Conservation (phyloP, 1,139 yeast species). For the Saccharomyces hybrid region DNA sequence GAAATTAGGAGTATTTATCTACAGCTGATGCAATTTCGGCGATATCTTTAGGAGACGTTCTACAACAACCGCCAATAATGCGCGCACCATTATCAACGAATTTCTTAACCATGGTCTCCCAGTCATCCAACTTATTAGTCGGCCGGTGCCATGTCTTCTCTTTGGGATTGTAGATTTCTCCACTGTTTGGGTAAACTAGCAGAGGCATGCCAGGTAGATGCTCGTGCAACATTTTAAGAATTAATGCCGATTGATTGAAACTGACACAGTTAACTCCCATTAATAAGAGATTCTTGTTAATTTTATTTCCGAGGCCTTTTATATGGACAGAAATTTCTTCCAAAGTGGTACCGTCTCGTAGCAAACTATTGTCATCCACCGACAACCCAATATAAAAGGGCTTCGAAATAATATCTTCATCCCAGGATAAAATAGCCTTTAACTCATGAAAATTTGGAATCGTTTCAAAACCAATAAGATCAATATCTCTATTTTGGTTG, state of each 20-base stretch:
- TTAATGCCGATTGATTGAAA: slow-evolving; percentile 19
- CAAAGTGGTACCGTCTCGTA: slow-evolving; percentile 29
- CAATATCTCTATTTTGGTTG: not conserved
- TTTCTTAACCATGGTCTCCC: slow-evolving; percentile 23
- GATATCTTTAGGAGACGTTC: slow-evolving; percentile 27
- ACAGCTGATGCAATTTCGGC: slow-evolving; percentile 15
- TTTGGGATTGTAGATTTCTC: slow-evolving; percentile 27
- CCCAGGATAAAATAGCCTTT: slow-evolving; percentile 26
- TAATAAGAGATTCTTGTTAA: slow-evolving; percentile 19
- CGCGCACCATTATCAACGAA: slow-evolving; percentile 19
- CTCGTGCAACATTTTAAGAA: slow-evolving; percentile 15
- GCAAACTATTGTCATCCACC: slow-evolving; percentile 19
- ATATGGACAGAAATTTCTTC: slow-evolving; percentile 16
- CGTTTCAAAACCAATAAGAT: slow-evolving; percentile 9
- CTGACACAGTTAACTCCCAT: slow-evolving; percentile 28
- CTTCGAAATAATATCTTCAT: slow-evolving; percentile 16
- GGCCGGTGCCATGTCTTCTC: slow-evolving; percentile 19
- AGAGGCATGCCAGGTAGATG: slow-evolving; percentile 19
- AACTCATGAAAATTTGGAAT: slow-evolving; percentile 27
- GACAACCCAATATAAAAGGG: slow-evolving; percentile 28
- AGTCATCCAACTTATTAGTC: slow-evolving; percentile 7
- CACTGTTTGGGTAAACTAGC: slow-evolving; percentile 29
- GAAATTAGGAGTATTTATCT: slow-evolving; percentile 3
- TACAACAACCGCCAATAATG: slow-evolving; percentile 30
- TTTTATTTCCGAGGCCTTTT: slow-evolving; percentile 36